phyloP scores from a whole-genome alignment of 176 grass and related monocot species.

The Oryza glaberrima region DNA sequence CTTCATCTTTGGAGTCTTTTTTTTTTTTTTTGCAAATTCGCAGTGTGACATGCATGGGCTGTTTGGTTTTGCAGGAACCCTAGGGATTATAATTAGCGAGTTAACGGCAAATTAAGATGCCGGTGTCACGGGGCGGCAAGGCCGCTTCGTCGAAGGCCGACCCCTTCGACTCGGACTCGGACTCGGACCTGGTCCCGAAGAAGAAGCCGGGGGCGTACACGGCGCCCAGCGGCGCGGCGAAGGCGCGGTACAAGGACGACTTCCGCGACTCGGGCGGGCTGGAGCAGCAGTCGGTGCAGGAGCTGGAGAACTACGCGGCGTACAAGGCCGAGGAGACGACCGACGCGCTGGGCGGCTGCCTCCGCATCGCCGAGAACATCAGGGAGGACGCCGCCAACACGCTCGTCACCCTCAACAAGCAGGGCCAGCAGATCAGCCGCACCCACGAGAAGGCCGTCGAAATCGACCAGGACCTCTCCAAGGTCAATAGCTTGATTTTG shows the following conservation, averaged over 20 bases:
- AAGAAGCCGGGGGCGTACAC: constrained; percentile 38
- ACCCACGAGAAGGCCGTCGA: constrained; percentile 62
- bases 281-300: constrained; percentile 67
- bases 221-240: constrained; percentile 29
- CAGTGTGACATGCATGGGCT: neutral
- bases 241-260: constrained; percentile 54
- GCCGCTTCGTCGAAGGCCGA: constrained; percentile 41
- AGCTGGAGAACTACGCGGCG: constrained; percentile 65
- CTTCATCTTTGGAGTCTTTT: too few relatives aligned
- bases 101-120: constrained; percentile 28
- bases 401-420: constrained; percentile 60
- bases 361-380: constrained; percentile 72
- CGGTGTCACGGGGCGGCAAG: constrained; percentile 44
- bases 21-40: neutral
- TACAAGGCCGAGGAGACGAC: constrained; percentile 75
- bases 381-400: constrained; percentile 58
- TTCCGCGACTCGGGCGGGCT: constrained; percentile 52
- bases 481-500: constrained; percentile 11
- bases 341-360: constrained; percentile 55
- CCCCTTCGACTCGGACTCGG: constrained; percentile 53
- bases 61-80: neutral
- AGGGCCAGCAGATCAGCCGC: constrained; percentile 59
- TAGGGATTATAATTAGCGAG: neutral
- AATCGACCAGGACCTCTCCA: constrained; percentile 67
- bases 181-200: constrained; percentile 30